A percentile compares a stretch with the other conserved stretches of the same genome.
These are phyloP conservation scores for Penicillium sp. DNA, from an alignment of 2,329 filamentous ascomycete genomes.

Conservation along the genomic window DNA sequence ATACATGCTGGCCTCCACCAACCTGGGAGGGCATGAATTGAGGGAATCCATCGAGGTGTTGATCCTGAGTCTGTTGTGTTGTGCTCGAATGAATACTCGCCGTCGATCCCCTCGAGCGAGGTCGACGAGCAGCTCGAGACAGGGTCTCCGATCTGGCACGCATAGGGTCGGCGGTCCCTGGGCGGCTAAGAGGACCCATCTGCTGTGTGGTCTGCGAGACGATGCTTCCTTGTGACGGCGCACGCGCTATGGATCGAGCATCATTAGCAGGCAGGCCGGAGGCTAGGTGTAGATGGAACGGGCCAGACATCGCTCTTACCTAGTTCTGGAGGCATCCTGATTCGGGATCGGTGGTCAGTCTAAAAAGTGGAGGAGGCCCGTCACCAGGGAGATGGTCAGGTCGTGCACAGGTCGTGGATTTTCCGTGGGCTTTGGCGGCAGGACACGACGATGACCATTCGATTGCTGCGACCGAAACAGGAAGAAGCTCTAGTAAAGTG, in stretches of 20 bases:
- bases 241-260: conserved; percentile 32
- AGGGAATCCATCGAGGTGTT: conserved; percentile 43
- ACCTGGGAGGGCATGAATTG: conserved; percentile 42
- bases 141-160: conserved; percentile 45
- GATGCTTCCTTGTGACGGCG: conserved; percentile 41
- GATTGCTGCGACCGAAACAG: conserved; percentile 4
- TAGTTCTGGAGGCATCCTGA: conserved; percentile 27
- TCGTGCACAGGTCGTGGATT: conserved; percentile 18
- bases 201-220: conserved; percentile 41
- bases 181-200: conserved; percentile 41
- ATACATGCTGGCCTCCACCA: too few species aligned
- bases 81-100: conserved; percentile 51
- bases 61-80: conserved; percentile 47
- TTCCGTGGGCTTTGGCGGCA: not conserved
- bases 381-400: conserved; percentile 28
- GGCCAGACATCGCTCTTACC: conserved; percentile 18
- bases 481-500: conserved; percentile 2
- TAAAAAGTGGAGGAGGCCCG: conserved; percentile 27
- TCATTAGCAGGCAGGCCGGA: conserved; percentile 15
- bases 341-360: conserved; percentile 12
- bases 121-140: conserved; percentile 44
- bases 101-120: conserved; percentile 50
- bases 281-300: conserved; percentile 3
- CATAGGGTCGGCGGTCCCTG: conserved; percentile 43
- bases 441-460: conserved; percentile 18